Evolutionary conservation across 192 early-diverging fungal species (phyloP).

Genomic region (Entomortierella parvispora): DNA sequence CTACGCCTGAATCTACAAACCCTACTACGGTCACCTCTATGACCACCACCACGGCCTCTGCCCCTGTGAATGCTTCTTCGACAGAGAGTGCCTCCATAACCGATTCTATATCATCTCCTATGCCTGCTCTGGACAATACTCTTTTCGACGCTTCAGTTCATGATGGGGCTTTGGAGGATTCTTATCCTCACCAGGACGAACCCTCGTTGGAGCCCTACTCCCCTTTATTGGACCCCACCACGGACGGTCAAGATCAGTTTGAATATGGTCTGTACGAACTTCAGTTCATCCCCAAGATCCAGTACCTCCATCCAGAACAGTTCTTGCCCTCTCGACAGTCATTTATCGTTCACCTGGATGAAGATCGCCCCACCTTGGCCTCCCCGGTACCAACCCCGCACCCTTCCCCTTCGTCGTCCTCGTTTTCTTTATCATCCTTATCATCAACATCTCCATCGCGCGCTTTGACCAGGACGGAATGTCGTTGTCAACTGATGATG

Average conservation of each 20-base stretch:
- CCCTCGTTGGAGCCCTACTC: constrained; percentile 37
- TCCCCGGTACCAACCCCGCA: constrained; percentile 26
- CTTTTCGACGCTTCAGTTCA: no score
- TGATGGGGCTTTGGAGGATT: no score
- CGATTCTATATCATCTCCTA: no score
- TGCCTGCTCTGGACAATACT: no score
- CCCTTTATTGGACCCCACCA: constrained; percentile 31
- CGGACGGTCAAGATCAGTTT: constrained; percentile 47
- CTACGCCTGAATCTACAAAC: not conserved
- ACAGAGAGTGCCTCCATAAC: no score
- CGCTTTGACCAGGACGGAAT: constrained; percentile 22
- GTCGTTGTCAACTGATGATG: constrained; percentile 51
- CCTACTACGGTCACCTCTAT: not conserved
- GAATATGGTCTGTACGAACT: constrained; percentile 49
- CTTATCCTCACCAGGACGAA: constrained; percentile 1
- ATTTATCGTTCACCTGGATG: constrained; percentile 46
- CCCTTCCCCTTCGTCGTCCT: no score
- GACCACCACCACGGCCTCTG: not conserved
- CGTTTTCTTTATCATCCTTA: no score
- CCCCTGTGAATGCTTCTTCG: no score
- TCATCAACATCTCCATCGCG: no score
- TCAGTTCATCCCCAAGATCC: constrained; percentile 48
- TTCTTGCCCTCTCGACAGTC: constrained; percentile 38
- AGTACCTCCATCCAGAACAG: constrained; percentile 32
- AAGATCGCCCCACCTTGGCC: constrained; percentile 41